A percentile compares a stretch with the other conserved stretches of the same genome.
These are phyloP conservation scores for Ustilago xerochloae DNA, from an alignment of 1,284 basidiomycete species.

Conservation along the genomic window DNA sequence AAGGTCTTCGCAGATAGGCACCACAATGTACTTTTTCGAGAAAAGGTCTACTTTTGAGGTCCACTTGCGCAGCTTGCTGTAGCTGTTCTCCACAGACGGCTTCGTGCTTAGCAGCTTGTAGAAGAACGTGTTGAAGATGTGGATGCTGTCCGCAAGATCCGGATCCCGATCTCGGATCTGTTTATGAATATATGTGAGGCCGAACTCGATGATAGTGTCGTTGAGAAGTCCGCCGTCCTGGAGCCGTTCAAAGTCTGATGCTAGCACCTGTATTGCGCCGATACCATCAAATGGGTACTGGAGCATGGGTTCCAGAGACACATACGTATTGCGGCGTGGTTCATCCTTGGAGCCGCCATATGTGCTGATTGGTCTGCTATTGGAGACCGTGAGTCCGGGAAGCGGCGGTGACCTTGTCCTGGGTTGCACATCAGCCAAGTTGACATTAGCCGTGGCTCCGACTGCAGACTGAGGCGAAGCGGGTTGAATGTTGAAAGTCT, in stretches of 20 bases:
- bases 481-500: constrained; percentile 32
- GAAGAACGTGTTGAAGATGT: constrained; percentile 97
- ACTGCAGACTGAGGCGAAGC: constrained; percentile 16
- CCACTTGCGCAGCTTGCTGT: constrained; percentile 91
- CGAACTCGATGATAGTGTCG: constrained; percentile 95
- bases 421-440: constrained; percentile 5
- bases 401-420: constrained; percentile 2
- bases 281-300: constrained; percentile 53
- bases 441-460: background rate
- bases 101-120: constrained; percentile 87
- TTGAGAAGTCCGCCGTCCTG: constrained; percentile 74
- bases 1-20: constrained; percentile 94
- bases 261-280: constrained; percentile 50
- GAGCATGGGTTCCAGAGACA: constrained; percentile 24
- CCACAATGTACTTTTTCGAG: constrained; percentile 87
- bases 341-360: background rate
- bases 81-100: constrained; percentile 72
- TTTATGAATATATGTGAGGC: constrained; percentile 78
- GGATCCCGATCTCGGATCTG: constrained; percentile 70
- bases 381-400: constrained; percentile 1
- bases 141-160: constrained; percentile 77
- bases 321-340: background rate
- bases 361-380: background rate
- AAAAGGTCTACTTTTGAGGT: constrained; percentile 88
- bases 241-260: constrained; percentile 52